Conservation (phyloP, 371 early-diverging fungal genomes). For the Rhizoclosmatium hyalinum region DNA sequence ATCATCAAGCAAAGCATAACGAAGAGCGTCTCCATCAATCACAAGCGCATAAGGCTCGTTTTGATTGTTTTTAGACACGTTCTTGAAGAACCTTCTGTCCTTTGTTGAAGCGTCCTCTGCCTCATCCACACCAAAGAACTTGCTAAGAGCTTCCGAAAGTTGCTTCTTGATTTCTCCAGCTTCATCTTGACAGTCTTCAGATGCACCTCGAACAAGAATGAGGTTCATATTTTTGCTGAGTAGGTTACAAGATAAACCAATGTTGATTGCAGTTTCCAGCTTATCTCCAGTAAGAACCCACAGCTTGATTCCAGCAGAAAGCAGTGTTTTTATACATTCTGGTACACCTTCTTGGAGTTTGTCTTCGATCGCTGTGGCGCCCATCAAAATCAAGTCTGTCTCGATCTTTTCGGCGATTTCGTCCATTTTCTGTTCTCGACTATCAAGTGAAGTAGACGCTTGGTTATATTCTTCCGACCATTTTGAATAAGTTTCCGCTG, state of each 20-base stretch:
- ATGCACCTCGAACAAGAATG: conserved; percentile 68
- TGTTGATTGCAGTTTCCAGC: conserved; percentile 97
- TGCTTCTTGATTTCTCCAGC: conserved; percentile 62
- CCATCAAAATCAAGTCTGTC: conserved; percentile 77
- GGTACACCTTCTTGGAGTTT: conserved; percentile 93
- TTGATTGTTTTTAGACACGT: conserved; percentile 2
- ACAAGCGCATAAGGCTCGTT: conserved; percentile 72
- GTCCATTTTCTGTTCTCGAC: conserved; percentile 77
- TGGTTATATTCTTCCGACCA: conserved; percentile 74
- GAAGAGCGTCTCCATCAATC: conserved; percentile 90
- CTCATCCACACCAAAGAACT: conserved; percentile 61
- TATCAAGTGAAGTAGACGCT: conserved; percentile 74
- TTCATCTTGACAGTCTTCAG: conserved; percentile 35
- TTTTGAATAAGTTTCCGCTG: conserved; percentile 67
- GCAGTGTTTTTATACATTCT: conserved; percentile 84
- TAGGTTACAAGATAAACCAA: conserved; percentile 90
- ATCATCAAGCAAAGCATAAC: conserved; percentile 71
- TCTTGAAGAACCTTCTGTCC: conserved; percentile 1
- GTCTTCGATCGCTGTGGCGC: conserved; percentile 98
- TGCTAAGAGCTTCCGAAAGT: conserved; percentile 67
- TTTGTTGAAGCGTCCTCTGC: conserved; percentile 38
- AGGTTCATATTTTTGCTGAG: conserved; percentile 72
- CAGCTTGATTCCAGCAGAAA: conserved; percentile 92
- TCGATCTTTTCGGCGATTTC: conserved; percentile 79
- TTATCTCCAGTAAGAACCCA: conserved; percentile 99